These are phyloP conservation scores for Magnaporthales sp. DNA, from an alignment of 2,329 filamentous ascomycete species.

Conservation along the genomic window DNA sequence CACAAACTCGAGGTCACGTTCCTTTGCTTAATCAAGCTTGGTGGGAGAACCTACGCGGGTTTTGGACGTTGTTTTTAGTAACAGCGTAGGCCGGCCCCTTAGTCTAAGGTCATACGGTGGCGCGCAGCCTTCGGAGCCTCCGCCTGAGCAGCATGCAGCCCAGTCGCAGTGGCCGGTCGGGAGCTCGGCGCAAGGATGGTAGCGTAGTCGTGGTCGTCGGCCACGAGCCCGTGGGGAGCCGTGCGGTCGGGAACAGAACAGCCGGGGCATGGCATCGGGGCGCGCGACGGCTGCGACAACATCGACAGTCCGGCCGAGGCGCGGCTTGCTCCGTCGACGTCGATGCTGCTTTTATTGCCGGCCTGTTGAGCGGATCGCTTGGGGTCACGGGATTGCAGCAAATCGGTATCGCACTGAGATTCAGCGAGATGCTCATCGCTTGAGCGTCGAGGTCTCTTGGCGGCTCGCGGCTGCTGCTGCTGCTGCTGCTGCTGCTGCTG, in stretches of 20 bases:
- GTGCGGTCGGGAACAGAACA: background rate
- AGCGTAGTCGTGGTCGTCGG: background rate
- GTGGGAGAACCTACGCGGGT: background rate
- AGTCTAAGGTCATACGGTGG: background rate
- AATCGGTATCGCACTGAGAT: background rate
- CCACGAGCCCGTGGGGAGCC: background rate
- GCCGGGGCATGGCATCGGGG: background rate
- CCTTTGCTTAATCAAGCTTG: background rate
- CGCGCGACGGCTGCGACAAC: background rate
- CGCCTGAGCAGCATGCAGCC: background rate
- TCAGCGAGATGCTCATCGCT: background rate
- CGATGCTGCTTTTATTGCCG: background rate
- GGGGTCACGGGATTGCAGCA: too few relatives aligned
- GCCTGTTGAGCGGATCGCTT: background rate
- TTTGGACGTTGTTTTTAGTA: too few relatives aligned
- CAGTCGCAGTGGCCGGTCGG: background rate
- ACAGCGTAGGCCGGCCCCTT: too few relatives aligned
- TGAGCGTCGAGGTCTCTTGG: conserved; percentile 1
- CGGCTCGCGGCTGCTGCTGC: background rate
- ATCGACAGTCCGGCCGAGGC: background rate
- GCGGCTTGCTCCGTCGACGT: background rate
- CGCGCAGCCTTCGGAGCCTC: background rate
- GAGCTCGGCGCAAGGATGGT: background rate
- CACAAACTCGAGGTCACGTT: background rate
- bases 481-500: background rate